Evolutionary conservation across 176 grass and related monocot genomes (phyloP), one percentile per base, ranked within the genome.

Genomic region (Aegilops speltoides): DNA sequence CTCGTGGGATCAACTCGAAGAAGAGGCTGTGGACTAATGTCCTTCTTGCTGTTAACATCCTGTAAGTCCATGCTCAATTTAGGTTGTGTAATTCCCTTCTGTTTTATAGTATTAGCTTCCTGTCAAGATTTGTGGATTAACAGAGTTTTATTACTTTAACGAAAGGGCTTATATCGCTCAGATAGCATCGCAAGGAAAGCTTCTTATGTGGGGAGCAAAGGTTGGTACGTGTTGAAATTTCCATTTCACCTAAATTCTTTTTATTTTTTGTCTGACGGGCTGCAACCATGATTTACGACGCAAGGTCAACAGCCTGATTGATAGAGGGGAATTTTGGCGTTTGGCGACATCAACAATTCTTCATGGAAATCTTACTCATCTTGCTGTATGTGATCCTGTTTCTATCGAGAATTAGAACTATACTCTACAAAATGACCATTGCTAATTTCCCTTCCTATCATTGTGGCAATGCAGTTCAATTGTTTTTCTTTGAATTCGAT

Each of bases 401-500:
- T 52, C 36, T 28, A 0, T 69, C 62, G 3, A 33, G 3, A 8
- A 61, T 81, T 84, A 31, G 76, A 26, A 61, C 69, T 84, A 11
- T 84, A 25, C 54, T 68, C 12, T 43, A 70, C 22, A 29, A 10
- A 61, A 54, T 19, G 11, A 46, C 26, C 2, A 20, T 33, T 33
- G 34, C 61, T 89, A 64, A 93, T 25, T 90, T 89, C 20, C 12
- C 43, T 82, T 70, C 37, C n/a, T 63, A 45, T 56, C 32, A 33
- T 23, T 16, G n/a, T 34, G 2, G 36, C 46, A 73, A 54, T 87
- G 63, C 88, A 95, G 96, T 89, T 95, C 89, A 98, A 98, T 60
- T 93, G 91, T 88, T 98, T 93, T 89, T 98, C 96, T 46, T 93
- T 94, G 67, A 98, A 98, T 84, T 98, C 96, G 5, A 94, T 94